Evolutionary conservation across 768 basidiomycete species (phyloP).

Genomic region (Obba rivulosa): DNA sequence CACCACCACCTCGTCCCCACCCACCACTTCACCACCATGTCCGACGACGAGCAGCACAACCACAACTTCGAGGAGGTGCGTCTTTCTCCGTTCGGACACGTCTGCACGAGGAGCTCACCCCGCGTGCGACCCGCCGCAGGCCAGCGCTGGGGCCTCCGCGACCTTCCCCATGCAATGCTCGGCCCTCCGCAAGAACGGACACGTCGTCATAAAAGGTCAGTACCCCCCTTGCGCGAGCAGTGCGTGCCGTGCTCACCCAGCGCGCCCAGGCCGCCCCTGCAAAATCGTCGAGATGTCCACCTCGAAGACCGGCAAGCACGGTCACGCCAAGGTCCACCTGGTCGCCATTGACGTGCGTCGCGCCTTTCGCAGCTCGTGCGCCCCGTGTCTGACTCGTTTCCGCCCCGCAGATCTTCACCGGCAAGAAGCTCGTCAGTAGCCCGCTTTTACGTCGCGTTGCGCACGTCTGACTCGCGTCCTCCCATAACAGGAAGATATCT

Average conservation of each 20-base stretch:
- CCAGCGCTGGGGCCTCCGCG: conserved; percentile 66
- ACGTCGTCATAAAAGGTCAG: conserved; percentile 91
- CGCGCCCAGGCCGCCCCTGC: conserved; percentile 74
- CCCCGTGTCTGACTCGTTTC: conserved; percentile 9
- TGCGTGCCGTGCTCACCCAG: background rate
- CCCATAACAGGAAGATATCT: conserved; percentile 77
- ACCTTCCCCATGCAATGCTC: conserved; percentile 94
- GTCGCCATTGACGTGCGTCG: conserved; percentile 89
- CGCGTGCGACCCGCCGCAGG: conserved; percentile 33
- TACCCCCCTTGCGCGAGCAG: background rate
- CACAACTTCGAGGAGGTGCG: conserved; percentile 80
- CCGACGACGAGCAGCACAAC: conserved; percentile 86
- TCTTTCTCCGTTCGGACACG: conserved; percentile 12
- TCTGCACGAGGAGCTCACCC: background rate
- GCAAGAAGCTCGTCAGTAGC: conserved; percentile 84
- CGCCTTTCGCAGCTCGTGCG: background rate
- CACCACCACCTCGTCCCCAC: conserved; percentile 21
- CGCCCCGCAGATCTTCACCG: conserved; percentile 84
- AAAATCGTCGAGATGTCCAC: conserved; percentile 99
- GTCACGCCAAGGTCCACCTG: conserved; percentile 99
- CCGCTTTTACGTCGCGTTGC: background rate
- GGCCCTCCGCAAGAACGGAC: conserved; percentile 87
- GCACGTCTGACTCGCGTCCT: background rate
- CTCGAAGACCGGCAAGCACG: conserved; percentile 99
- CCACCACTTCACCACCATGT: conserved; percentile 48